Percentiles rank a stretch among this genome's conserved stretches.
Conservation (phyloP, 2,329 filamentous ascomycete genomes). For the Penicillium sp. region DNA sequence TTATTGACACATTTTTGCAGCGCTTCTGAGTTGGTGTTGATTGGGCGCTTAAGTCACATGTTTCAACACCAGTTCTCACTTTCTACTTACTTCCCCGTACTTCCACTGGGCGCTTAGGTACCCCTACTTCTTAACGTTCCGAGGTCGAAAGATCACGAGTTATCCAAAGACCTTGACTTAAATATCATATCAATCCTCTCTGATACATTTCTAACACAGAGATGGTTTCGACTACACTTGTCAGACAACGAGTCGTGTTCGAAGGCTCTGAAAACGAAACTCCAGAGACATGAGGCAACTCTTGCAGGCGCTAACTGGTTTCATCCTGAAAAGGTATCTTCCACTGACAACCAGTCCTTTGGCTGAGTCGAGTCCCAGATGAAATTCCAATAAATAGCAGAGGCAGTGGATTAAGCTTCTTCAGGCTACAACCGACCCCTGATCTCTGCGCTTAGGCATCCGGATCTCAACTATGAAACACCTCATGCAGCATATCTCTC, state of each 20-base stretch:
- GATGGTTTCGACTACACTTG: not conserved
- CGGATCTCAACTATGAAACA: slow-evolving; percentile 14
- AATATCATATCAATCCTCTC: not conserved
- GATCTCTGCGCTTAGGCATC: slow-evolving; percentile 13
- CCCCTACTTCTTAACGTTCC: too few relatives aligned
- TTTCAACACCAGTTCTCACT: not conserved
- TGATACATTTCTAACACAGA: not conserved
- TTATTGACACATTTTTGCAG: not conserved
- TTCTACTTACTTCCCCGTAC: not conserved
- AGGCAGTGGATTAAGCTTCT: not conserved
- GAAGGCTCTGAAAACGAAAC: not conserved
- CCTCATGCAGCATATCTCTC: not conserved
- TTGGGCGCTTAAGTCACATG: not conserved
- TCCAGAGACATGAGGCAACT: not conserved
- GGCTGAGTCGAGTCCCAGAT: not conserved
- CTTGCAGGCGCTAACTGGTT: slow-evolving; percentile 12
- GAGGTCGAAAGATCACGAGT: not conserved
- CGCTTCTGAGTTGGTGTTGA: not conserved
- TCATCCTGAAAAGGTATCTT: slow-evolving; percentile 9
- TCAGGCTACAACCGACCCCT: slow-evolving; percentile 5
- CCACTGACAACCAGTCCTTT: slow-evolving; percentile 16
- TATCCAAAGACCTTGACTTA: not conserved
- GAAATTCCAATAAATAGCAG: slow-evolving; percentile 10
- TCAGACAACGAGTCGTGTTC: not conserved
- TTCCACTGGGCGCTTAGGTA: not conserved